Conservation (phyloP, 2,329 filamentous ascomycete genomes). For the Esteya vermicola region DNA sequence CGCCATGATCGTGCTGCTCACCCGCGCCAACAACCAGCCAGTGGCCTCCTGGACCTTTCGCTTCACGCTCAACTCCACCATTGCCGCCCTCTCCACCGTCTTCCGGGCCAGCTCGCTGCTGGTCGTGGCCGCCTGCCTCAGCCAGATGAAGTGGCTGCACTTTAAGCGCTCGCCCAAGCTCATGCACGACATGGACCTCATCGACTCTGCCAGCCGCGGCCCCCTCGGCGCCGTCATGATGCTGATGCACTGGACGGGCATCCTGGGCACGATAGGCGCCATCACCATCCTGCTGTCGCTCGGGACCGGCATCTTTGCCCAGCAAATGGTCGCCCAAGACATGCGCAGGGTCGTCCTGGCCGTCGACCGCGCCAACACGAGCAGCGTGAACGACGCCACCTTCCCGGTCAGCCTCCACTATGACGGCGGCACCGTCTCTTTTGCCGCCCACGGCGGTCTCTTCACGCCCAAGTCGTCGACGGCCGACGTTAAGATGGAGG, state of each 20-base stretch:
- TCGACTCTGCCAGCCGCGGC: neutral
- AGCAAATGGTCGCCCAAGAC: neutral
- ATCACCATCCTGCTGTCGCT: neutral
- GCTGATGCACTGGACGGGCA: neutral
- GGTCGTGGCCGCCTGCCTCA: neutral
- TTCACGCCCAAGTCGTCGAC: neutral
- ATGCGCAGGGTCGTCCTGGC: neutral
- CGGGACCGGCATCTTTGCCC: neutral
- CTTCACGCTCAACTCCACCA: neutral
- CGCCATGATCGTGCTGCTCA: neutral
- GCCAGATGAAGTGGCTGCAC: conserved; percentile 1
- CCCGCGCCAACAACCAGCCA: neutral
- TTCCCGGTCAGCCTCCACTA: neutral
- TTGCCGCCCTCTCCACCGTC: neutral
- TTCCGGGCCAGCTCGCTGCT: neutral
- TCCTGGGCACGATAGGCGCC: neutral
- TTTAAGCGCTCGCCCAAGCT: neutral
- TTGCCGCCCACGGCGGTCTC: neutral
- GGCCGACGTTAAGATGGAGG: neutral
- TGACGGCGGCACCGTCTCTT: neutral
- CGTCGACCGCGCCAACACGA: neutral
- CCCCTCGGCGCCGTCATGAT: neutral
- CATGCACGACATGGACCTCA: neutral
- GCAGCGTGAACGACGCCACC: neutral
- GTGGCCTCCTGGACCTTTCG: neutral